phyloP scores from a whole-genome alignment of 1,139 yeast species.

The Lodderomyces orthopsilosis region DNA sequence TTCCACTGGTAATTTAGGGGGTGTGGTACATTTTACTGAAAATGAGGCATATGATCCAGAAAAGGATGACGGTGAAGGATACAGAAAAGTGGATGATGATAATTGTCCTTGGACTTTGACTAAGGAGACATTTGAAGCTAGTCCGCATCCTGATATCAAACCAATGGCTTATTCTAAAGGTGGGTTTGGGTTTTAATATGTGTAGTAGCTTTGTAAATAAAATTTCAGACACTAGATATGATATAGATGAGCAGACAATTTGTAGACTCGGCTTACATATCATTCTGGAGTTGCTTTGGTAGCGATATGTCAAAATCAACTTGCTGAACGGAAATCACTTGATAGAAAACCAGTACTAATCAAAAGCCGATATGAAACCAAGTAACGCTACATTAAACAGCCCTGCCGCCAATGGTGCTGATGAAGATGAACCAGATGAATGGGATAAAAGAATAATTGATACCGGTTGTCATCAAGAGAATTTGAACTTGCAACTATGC shows the following conservation, averaged over 20 bases:
- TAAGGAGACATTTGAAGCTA: conserved; percentile 68
- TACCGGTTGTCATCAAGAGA: conserved; percentile 75
- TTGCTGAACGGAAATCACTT: neutral
- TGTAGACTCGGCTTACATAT: no score
- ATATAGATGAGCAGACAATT: no score
- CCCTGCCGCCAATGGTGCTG: conserved; percentile 11
- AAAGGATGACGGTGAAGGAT: conserved; percentile 48
- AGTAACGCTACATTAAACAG: conserved; percentile 4
- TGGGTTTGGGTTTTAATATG: conserved; percentile 41
- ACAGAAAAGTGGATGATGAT: conserved; percentile 43
- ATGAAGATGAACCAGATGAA: conserved; percentile 65
- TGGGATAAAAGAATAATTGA: conserved; percentile 71
- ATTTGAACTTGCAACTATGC: conserved; percentile 63
- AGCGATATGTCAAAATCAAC: no score
- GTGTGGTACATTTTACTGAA: conserved; percentile 64
- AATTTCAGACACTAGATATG: neutral
- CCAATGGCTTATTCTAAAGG: conserved; percentile 95
- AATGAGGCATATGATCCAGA: conserved; percentile 30
- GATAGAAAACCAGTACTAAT: no score
- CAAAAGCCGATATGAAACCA: no score
- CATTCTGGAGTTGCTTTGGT: no score
- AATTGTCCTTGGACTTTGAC: conserved; percentile 51
- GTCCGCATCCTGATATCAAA: conserved; percentile 84
- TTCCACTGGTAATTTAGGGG: conserved; percentile 86
- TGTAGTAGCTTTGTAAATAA: neutral